phyloP scores from a whole-genome alignment of 352 stramenopile genomes.

The Phytopythium chamaehyphon region DNA sequence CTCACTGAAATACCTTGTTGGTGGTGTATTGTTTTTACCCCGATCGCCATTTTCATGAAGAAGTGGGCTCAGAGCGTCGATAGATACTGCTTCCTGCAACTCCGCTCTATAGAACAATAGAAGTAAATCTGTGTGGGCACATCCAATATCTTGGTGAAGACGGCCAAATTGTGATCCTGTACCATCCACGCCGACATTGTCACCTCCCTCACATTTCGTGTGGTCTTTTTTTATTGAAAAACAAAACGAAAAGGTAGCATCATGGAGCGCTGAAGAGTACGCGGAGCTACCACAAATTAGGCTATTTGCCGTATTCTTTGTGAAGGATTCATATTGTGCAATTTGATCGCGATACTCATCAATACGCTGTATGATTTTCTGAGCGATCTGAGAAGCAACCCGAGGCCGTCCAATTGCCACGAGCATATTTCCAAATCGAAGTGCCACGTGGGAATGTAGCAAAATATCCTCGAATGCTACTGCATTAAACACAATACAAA shows the following conservation, averaged over 20 bases:
- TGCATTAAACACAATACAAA: constrained; percentile 34
- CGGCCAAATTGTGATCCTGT: constrained; percentile 54
- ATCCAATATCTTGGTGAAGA: constrained; percentile 49
- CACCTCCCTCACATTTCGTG: background rate
- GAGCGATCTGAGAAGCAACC: constrained; percentile 28
- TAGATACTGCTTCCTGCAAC: constrained; percentile 38
- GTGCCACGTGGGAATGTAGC: constrained; percentile 34
- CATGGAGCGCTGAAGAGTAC: constrained; percentile 9
- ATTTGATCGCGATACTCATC: constrained; percentile 36
- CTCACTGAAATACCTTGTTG: constrained; percentile 1
- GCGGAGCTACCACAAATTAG: background rate
- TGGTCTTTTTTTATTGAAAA: constrained; percentile 9
- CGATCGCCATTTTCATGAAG: background rate
- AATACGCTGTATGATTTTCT: constrained; percentile 30
- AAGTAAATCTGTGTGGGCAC: constrained; percentile 46
- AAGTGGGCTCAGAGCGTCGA: constrained; percentile 19
- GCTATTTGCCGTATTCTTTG: constrained; percentile 11
- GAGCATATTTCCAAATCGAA: constrained; percentile 38
- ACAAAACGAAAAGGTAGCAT: constrained; percentile 36
- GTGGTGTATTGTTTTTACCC: background rate
- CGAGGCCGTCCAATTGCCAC: constrained; percentile 20
- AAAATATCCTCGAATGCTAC: constrained; percentile 52
- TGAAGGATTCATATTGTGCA: constrained; percentile 27
- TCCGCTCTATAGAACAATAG: constrained; percentile 54
- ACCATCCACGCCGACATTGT: constrained; percentile 35